These are phyloP conservation scores for Phytophthora chlamydospora DNA, from an alignment of 352 stramenopile species.

Conservation along the genomic window DNA sequence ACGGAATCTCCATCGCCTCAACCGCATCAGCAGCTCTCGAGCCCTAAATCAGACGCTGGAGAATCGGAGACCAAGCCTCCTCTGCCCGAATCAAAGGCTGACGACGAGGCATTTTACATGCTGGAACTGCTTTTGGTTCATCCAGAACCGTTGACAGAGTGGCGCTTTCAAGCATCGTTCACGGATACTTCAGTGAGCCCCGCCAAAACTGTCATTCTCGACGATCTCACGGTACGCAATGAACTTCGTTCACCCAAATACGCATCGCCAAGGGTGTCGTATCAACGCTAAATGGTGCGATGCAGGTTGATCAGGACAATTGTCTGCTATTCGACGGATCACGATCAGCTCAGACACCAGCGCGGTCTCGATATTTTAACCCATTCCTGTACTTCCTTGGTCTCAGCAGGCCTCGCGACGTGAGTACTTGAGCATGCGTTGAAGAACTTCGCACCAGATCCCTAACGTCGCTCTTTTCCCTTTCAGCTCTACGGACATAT, in stretches of 20 bases:
- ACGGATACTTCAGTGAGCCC: constrained; percentile 42
- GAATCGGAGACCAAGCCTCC: background rate
- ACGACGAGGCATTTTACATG: constrained; percentile 56
- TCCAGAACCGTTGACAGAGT: constrained; percentile 38
- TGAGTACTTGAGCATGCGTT: constrained; percentile 25
- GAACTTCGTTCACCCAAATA: background rate
- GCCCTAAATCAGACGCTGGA: background rate
- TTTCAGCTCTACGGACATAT: constrained; percentile 58
- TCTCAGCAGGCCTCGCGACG: constrained; percentile 45
- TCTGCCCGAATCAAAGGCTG: constrained; percentile 14
- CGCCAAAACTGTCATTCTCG: constrained; percentile 37
- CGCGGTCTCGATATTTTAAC: constrained; percentile 40
- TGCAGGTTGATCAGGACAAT: constrained; percentile 52
- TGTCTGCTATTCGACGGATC: constrained; percentile 42
- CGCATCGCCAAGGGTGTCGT: background rate
- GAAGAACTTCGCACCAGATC: background rate
- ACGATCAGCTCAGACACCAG: constrained; percentile 1
- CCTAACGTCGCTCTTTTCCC: background rate
- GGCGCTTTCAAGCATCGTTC: constrained; percentile 57
- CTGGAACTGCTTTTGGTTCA: constrained; percentile 59
- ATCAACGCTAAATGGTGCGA: background rate
- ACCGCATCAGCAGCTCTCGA: background rate
- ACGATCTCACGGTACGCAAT: constrained; percentile 43
- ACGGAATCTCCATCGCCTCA: background rate
- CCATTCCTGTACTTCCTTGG: constrained; percentile 52